Evolutionary conservation across 225 moss, liverwort and hornwort genomes (phyloP), one percentile per base, ranked within the genome.

Genomic region (Sphagnum tenellum): DNA sequence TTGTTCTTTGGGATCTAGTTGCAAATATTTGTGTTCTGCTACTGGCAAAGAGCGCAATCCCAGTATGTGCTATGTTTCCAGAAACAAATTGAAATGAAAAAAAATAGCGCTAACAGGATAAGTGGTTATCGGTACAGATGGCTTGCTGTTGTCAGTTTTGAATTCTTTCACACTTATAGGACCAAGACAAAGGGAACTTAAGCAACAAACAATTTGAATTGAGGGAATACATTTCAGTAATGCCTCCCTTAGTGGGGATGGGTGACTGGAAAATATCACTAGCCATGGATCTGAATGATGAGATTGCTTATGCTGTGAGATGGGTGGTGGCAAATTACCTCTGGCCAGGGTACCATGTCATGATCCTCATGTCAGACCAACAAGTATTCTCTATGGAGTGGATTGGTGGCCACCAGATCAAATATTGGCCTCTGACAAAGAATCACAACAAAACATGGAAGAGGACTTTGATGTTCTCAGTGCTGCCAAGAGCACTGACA

Each of bases 251-350:
- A 67, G 44, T 78, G 48, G n/a, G n/a, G n/a, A n/a, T n/a, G 73
- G 63, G 78, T 63, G 77, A 84, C 78, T 80, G 84, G 52, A 84
- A 84, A 80, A 76, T 84, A 64, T 80, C 80, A 48, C 75, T 84
- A 69, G 84, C 84, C 46, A 80, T 84, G 44, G 84, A 84, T 73
- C 73, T 84, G 73, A 84, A 80, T 62, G 84, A 84, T 55, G 84
- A 84, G 69, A 84, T 80, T 73, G 84, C 84, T 50, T 75, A 58
- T 69, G 84, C 84, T 14, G 84, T 84, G 64, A 78, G 71, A 69
- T 84, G 84, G 84, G 84, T 80, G 54, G 84, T 84, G 59, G 80
- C 77, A 44, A 84, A 84, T 69, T 84, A 84, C 67, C 84, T 84
- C 12, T 80, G 84, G 48, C 53, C 80, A 54, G 84, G 84, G 11